Percentiles rank a stretch among this genome's conserved stretches.
phyloP scores from a whole-genome alignment of 805 yeast genomes.

The Kluyveromyces lactis region DNA sequence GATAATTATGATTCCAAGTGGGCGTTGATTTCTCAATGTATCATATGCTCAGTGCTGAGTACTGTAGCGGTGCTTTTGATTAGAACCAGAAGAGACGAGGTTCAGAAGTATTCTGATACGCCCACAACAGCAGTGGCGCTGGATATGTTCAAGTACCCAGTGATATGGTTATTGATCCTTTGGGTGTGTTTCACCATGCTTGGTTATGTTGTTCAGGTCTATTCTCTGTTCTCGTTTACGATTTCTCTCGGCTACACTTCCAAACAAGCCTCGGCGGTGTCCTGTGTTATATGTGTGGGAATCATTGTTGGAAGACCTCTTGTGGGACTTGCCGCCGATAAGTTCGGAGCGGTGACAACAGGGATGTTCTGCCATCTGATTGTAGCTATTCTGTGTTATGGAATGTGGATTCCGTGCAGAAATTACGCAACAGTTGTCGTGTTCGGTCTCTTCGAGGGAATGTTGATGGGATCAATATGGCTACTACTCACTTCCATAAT shows the following conservation, averaged over 20 bases:
- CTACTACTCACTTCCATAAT: constrained; percentile 44
- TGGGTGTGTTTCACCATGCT: constrained; percentile 43
- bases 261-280: constrained; percentile 46
- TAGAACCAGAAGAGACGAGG: constrained; percentile 1
- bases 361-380: constrained; percentile 31
- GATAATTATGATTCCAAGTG: background rate
- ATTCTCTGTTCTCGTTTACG: constrained; percentile 52
- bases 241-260: constrained; percentile 45
- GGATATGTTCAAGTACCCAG: constrained; percentile 2
- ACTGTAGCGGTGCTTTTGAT: background rate
- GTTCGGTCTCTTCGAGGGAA: constrained; percentile 46
- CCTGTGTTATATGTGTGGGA: constrained; percentile 57
- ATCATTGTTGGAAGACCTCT: constrained; percentile 47
- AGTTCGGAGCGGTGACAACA: constrained; percentile 43
- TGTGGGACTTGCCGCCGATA: constrained; percentile 44
- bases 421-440: constrained; percentile 47
- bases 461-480: constrained; percentile 54
- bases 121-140: background rate
- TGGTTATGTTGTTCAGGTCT: constrained; percentile 54
- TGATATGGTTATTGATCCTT: constrained; percentile 30
- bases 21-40: background rate
- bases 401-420: constrained; percentile 52
- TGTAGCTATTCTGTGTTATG: constrained; percentile 36
- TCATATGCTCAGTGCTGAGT: background rate
- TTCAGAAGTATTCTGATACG: background rate